Conservation (phyloP, 176 grass and related monocot species). For the Oryza rufipogon region DNA sequence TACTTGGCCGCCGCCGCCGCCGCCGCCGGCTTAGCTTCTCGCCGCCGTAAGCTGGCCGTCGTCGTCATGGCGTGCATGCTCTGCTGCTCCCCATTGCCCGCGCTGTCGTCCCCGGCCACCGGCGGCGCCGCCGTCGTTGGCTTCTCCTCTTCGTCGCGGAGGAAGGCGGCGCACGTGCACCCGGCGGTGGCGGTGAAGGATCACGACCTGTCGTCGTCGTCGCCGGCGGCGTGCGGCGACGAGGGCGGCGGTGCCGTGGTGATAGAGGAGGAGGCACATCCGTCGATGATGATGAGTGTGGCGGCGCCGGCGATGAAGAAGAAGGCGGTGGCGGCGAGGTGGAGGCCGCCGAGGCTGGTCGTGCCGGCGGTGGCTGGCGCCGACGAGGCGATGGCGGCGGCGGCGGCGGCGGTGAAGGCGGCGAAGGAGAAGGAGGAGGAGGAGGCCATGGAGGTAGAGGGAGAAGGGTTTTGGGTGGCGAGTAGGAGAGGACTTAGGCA, state of each 20-base stretch:
- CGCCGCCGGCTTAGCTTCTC: too few relatives aligned
- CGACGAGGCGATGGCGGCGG: conserved; percentile 5
- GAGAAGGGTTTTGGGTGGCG: conserved; percentile 59
- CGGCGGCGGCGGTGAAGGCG: not conserved
- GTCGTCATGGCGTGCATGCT: conserved; percentile 31
- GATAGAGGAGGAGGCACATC: not conserved
- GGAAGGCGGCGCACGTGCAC: not conserved
- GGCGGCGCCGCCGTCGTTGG: not conserved
- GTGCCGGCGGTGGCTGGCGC: conserved; percentile 50
- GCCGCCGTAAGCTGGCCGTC: too few relatives aligned
- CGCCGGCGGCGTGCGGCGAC: not conserved
- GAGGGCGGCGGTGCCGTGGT: too few relatives aligned
- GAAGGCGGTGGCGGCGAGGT: conserved; percentile 38
- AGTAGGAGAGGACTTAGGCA: conserved; percentile 62
- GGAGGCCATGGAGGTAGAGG: conserved; percentile 39
- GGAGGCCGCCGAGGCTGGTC: conserved; percentile 58
- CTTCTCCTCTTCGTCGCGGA: conserved; percentile 24
- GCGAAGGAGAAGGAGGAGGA: not conserved
- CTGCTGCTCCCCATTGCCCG: not conserved
- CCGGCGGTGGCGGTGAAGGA: not conserved
- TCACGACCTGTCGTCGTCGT: not conserved
- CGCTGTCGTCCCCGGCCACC: not conserved
- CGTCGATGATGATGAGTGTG: not conserved
- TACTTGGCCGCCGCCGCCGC: too few relatives aligned
- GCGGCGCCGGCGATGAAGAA: not conserved